These are phyloP conservation scores for Vitis rupestris DNA, from an alignment of 164 flowering plant genomes.

Conservation along the genomic window DNA sequence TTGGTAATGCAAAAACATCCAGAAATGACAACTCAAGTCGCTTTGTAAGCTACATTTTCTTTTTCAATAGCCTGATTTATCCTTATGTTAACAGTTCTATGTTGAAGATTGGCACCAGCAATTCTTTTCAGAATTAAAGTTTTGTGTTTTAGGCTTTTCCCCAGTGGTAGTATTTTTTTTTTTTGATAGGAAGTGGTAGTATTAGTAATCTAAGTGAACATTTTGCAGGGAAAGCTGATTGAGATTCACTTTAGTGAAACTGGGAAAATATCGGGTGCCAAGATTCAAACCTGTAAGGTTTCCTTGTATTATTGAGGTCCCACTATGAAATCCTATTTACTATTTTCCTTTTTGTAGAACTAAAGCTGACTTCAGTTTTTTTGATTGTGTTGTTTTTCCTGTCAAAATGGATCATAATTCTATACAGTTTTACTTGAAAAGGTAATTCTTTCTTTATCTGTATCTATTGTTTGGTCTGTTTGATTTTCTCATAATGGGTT, in stretches of 20 bases:
- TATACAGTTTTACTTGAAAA: slow-evolving; percentile 89
- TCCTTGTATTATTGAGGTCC: slow-evolving; percentile 4
- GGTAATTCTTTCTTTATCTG: slow-evolving; percentile 42
- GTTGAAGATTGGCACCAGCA: not conserved
- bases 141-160: not conserved
- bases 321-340: not conserved
- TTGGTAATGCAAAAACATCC: slow-evolving; percentile 96
- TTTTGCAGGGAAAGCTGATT: slow-evolving; percentile 90
- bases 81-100: not conserved
- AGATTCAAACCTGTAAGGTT: slow-evolving; percentile 92
- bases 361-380: not conserved
- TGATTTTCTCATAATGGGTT: not conserved
- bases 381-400: slow-evolving; percentile 20
- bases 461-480: not conserved
- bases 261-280: slow-evolving; percentile 97
- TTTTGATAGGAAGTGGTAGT: not conserved
- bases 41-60: slow-evolving; percentile 64
- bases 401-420: slow-evolving; percentile 12
- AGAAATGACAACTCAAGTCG: slow-evolving; percentile 99
- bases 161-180: not conserved
- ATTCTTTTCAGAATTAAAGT: not conserved
- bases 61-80: not conserved
- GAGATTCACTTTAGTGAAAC: slow-evolving; percentile 94
- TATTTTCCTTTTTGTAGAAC: not conserved
- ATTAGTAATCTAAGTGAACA: slow-evolving; percentile 1